These are phyloP conservation scores for Rhizophora apiculata DNA, from an alignment of 345 rosid genomes.

Conservation along the genomic window DNA sequence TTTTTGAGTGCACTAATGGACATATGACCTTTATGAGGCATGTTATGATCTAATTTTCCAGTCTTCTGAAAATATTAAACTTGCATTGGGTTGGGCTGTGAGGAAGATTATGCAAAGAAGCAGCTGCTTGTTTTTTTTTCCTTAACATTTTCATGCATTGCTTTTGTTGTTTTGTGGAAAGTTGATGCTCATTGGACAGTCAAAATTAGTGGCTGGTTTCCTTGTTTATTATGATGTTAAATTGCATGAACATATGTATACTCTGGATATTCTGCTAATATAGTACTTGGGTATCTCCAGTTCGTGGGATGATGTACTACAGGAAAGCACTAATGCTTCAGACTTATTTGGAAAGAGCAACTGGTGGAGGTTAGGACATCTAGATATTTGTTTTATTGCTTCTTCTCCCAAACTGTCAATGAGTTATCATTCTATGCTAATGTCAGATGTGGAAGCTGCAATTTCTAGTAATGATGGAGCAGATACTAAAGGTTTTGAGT, in stretches of 20 bases:
- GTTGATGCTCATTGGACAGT: too few relatives aligned
- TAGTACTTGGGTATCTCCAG: conserved; percentile 39
- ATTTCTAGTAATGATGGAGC: conserved; percentile 43
- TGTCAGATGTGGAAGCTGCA: conserved; percentile 67
- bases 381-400: conserved; percentile 12
- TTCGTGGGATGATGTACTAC: conserved; percentile 99
- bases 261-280: neutral
- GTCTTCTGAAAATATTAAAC: neutral
- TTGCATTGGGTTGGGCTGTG: neutral
- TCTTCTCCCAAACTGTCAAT: conserved; percentile 10
- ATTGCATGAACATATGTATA: neutral
- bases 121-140: neutral
- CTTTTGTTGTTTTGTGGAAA: neutral
- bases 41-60: neutral
- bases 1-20: neutral
- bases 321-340: conserved; percentile 98
- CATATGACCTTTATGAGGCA: neutral
- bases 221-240: neutral
- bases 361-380: conserved; percentile 56
- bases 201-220: neutral
- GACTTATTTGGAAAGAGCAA: conserved; percentile 67
- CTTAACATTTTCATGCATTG: neutral
- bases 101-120: neutral
- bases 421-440: conserved; percentile 21
- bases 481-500: conserved; percentile 78